Conservation (phyloP, 192 early-diverging fungal genomes). For the Lobosporangium transversale region DNA sequence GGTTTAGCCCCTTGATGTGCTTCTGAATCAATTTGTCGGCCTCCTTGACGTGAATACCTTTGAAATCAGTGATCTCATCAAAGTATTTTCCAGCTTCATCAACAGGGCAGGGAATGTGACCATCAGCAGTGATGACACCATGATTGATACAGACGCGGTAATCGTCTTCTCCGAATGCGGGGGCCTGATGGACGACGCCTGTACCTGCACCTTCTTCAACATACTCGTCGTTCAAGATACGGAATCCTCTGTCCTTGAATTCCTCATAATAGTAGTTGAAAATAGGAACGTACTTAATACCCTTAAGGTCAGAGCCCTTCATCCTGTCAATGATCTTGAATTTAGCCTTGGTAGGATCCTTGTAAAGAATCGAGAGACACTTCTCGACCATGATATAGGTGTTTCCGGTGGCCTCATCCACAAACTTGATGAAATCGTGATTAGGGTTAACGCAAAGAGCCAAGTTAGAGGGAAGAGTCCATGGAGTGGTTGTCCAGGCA, state of each 20-base stretch:
- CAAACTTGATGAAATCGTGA: conserved; percentile 96
- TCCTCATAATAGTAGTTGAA: conserved; percentile 82
- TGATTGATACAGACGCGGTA: conserved; percentile 90
- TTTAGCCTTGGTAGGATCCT: conserved; percentile 95
- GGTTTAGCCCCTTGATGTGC: conserved; percentile 80
- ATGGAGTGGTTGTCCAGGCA: conserved; percentile 99
- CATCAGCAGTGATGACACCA: conserved; percentile 84
- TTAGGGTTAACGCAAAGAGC: conserved; percentile 93
- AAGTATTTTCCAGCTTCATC: conserved; percentile 88
- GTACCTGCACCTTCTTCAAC: conserved; percentile 95
- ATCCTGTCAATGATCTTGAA: conserved; percentile 83
- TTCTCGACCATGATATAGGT: conserved; percentile 89
- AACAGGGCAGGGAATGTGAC: conserved; percentile 90
- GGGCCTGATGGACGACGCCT: conserved; percentile 97
- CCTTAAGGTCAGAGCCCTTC: conserved; percentile 82
- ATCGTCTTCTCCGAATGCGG: conserved; percentile 99
- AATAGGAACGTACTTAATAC: conserved; percentile 89
- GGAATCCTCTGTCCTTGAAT: conserved; percentile 84
- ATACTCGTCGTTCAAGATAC: conserved; percentile 89
- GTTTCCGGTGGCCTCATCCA: conserved; percentile 82
- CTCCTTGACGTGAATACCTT: conserved; percentile 90
- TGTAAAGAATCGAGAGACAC: conserved; percentile 90
- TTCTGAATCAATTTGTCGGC: conserved; percentile 98
- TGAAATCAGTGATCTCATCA: conserved; percentile 78
- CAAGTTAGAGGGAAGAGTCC: conserved; percentile 97